Evolutionary conservation across 2,329 filamentous ascomycete species (phyloP), one percentile per base, ranked within the genome.

Genomic region (Chalaropsis ovoidea): DNA sequence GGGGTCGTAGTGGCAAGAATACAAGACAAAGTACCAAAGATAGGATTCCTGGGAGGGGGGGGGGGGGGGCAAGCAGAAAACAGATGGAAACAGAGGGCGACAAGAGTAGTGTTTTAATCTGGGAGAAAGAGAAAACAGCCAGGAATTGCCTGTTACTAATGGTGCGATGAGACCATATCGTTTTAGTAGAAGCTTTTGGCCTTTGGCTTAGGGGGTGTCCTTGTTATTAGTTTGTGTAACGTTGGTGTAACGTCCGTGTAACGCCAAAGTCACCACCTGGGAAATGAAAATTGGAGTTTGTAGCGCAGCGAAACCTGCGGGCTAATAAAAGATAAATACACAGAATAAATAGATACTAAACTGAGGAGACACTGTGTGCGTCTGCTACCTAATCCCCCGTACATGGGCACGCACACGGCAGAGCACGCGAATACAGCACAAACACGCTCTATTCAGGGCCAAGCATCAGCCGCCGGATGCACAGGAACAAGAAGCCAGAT

Each of bases 401-500:
- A 31, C 31, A 31, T 31, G 31, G 31, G 22, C n/a, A 49, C 8
- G 45, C 45, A 49, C 45, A 49, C 22, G 45, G 45, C n/a, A 49
- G 22, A 49, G 45, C 7, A 49, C 22, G 52, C n/a, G 41, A n/a
- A 39, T 15, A 31, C 15, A 61, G n/a, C 42, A 41, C 42, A 22
- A 39, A 24, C 27, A 61, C 58, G 24, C 58, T 22, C n/a, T 56
- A 13, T 15, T 56, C 52, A 13, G 11, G 22, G 22, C 52, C 22
- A 13, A 56, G 19, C 52, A 56, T 56, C 15, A 61, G 42, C 42
- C 58, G 58, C 35, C 58, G 58, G 52, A 56, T 27, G 52, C 24
- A 56, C 24, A 56, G 52, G 52, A 56, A 35, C 52, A 56, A 56
- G 27, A 27, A 56, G 52, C 22, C 52, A 56, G 10, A 56, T 56